These are phyloP conservation scores for Candida krabiensis DNA, from an alignment of 805 yeast genomes.

Conservation along the genomic window DNA sequence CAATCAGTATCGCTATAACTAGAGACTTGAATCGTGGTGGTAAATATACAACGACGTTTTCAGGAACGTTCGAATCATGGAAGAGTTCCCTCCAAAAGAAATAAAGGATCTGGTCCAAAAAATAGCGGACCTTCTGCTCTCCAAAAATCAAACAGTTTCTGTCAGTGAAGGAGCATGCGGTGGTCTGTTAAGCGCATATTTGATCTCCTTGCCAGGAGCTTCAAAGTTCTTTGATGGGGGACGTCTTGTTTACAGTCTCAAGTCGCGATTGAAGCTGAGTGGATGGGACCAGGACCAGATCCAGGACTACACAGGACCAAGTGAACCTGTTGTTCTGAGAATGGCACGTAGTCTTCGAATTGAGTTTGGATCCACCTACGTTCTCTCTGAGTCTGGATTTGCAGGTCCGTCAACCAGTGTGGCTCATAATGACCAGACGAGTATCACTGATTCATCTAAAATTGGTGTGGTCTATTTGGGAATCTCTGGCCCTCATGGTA, in stretches of 20 bases:
- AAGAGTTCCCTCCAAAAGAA: constrained; percentile 64
- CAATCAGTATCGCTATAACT: too few species aligned
- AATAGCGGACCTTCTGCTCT: constrained; percentile 57
- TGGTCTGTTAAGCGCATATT: constrained; percentile 76
- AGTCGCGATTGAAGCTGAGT: constrained; percentile 67
- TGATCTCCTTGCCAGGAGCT: constrained; percentile 85
- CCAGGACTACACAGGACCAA: constrained; percentile 74
- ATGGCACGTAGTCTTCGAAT: constrained; percentile 77
- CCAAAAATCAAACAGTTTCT: constrained; percentile 64
- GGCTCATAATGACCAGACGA: constrained; percentile 33
- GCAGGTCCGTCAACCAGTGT: constrained; percentile 68
- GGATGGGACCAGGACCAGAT: constrained; percentile 82
- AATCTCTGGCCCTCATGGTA: constrained; percentile 62
- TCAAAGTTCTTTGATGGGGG: constrained; percentile 83
- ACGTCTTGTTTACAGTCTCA: constrained; percentile 72
- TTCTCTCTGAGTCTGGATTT: constrained; percentile 82
- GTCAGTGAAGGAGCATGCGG: constrained; percentile 91
- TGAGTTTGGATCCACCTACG: constrained; percentile 81
- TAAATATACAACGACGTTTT: too few species aligned
- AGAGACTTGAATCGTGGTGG: too few species aligned
- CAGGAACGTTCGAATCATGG: too few species aligned
- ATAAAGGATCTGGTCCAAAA: constrained; percentile 48
- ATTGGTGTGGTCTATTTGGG: constrained; percentile 76
- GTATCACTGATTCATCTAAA: constrained; percentile 30
- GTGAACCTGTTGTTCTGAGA: constrained; percentile 69